Base-by-base conservation (phyloP, 768 basidiomycete species). In the Termitomyces sp. region DNA sequence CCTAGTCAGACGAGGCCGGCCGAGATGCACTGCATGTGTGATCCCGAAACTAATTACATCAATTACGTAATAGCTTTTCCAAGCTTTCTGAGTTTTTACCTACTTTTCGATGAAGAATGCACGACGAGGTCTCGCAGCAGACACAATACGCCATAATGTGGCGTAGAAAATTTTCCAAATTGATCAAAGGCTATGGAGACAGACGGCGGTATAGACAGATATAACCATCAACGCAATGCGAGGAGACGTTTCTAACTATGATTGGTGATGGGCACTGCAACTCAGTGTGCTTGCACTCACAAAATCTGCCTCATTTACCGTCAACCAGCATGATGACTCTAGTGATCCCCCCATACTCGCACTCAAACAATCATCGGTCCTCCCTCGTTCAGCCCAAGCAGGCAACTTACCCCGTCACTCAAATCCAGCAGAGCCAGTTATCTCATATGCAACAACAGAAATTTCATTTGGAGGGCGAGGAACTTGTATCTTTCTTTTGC, bases 401-500 rank as follows among this genome's bases (percentile, higher is more conserved):
- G 58, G 40, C 38, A 52, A 26, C 36, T 4, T 40, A 24, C 5
- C 20, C 36, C 3, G 36, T 20, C 24, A n/a, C 36, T 22, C 48
- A 49, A 13, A 33, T 38, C 20, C 53, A 54, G 18, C 13, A 11
- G 20, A 16, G 30, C 11, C 52, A 32, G 40, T 30, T 10, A 30
- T 24, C 14, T 18, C 24, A 54, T 52, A 57, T 38, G 45, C 69
- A 68, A 45, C 66, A 69, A 41, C 68, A 73, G 55, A 74, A 78
- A 35, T 65, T 67, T 33, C 63, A 68, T 46, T 67, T 72, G 62
- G 85, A 84, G 62, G 84, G 84, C 57, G 85, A 87, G 61, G 82
- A 82, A 65, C 82, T 84, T 68, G 76, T 77, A 54, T 83, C 88
- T 20, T 83, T 93, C 68, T 92, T 94, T 74, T 97, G 95, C 67